These are phyloP conservation scores for Eucalyptus polybractea DNA, from an alignment of 345 rosid genomes.

Conservation along the genomic window DNA sequence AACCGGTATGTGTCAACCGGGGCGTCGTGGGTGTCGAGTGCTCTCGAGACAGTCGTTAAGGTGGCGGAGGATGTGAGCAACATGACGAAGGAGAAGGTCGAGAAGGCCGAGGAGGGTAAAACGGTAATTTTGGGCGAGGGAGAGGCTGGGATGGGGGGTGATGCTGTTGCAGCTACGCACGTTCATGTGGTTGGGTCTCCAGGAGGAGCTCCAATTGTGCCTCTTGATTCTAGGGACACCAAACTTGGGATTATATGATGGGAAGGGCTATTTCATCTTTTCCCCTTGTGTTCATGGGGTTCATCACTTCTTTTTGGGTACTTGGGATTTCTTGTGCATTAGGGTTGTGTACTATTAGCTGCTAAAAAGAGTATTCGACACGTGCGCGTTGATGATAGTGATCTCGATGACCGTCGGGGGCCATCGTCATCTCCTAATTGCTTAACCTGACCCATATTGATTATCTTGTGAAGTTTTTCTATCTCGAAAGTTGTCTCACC, in stretches of 20 bases:
- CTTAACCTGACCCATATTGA: neutral
- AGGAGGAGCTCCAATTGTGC: slow-evolving; percentile 3
- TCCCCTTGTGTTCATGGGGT: neutral
- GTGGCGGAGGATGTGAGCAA: slow-evolving; percentile 22
- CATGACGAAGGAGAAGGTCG: slow-evolving; percentile 30
- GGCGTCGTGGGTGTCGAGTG: slow-evolving; percentile 30
- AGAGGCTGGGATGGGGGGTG: neutral
- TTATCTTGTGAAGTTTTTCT: neutral
- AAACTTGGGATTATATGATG: slow-evolving; percentile 6
- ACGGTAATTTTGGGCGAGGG: slow-evolving; percentile 1
- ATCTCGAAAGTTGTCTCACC: rapidly evolving
- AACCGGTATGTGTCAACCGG: slow-evolving; percentile 23
- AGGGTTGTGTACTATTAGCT: neutral
- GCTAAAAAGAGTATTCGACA: neutral
- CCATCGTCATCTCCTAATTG: neutral
- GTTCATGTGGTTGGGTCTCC: neutral
- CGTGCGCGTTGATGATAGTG: rapidly evolving
- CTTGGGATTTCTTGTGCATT: neutral
- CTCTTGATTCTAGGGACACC: slow-evolving; percentile 2
- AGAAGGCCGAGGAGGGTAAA: slow-evolving; percentile 20
- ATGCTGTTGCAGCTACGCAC: neutral
- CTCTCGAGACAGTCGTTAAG: slow-evolving; percentile 16
- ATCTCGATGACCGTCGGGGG: rapidly evolving
- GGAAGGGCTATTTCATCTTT: neutral
- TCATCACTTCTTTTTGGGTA: neutral